These are phyloP conservation scores for Acer negundo DNA, from an alignment of 345 rosid species.

Conservation along the genomic window DNA sequence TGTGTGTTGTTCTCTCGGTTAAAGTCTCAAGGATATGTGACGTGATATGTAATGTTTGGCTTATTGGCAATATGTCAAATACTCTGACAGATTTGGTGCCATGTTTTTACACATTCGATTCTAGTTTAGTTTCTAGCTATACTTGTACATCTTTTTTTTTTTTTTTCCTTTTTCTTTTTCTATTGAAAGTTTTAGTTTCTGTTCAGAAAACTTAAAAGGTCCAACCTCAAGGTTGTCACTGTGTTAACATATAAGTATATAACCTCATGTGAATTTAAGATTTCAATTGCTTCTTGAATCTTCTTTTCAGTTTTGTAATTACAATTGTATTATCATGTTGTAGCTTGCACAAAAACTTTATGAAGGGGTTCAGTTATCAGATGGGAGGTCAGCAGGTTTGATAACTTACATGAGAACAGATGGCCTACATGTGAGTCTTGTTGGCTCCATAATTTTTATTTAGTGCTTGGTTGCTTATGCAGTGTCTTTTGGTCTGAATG, in stretches of 20 bases:
- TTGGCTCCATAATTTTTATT: constrained; percentile 17
- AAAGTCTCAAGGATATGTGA: not conserved
- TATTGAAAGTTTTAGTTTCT: too few species aligned
- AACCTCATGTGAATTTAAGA: not conserved
- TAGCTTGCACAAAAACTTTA: constrained; percentile 98
- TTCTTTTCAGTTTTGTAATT: constrained; percentile 11
- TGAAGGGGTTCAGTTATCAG: constrained; percentile 80
- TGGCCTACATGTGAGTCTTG: constrained; percentile 83
- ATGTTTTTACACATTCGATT: not conserved
- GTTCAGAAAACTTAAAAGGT: not conserved
- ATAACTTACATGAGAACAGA: constrained; percentile 96
- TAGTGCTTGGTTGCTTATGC: not conserved
- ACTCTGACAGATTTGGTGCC: not conserved
- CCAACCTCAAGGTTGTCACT: constrained; percentile 2
- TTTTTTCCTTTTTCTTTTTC: too few species aligned
- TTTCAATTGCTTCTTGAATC: not conserved
- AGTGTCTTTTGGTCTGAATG: not conserved
- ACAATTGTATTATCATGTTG: constrained; percentile 28
- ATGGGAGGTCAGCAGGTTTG: constrained; percentile 77
- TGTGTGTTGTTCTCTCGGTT: constrained; percentile 8
- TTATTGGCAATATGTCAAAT: not conserved
- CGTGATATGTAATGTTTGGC: not conserved
- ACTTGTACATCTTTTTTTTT: not conserved
- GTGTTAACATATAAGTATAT: not conserved
- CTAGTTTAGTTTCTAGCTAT: constrained; percentile 1